phyloP scores from a whole-genome alignment of 2,329 filamentous ascomycete genomes.

The Paraphaeosphaeria minitans region DNA sequence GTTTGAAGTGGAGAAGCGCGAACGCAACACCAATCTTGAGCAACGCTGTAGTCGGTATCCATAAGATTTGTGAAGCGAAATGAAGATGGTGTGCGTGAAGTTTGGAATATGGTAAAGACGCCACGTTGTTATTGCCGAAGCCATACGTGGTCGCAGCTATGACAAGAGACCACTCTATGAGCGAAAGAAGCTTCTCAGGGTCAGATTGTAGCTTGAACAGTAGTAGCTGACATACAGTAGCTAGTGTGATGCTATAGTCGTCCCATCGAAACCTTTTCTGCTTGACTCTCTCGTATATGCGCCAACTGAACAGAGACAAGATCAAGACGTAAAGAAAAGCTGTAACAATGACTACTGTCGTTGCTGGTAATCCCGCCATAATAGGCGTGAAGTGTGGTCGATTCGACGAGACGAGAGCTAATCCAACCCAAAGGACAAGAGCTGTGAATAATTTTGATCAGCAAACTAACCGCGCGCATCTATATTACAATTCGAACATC shows the following conservation, averaged over 20 bases:
- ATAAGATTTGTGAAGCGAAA: constrained; percentile 17
- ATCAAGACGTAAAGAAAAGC: constrained; percentile 17
- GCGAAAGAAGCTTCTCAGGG: constrained; percentile 13
- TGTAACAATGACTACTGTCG: constrained; percentile 20
- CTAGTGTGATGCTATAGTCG: constrained; percentile 20
- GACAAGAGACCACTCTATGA: constrained; percentile 20
- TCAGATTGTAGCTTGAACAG: not conserved
- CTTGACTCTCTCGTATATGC: constrained; percentile 17
- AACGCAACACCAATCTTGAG: constrained; percentile 29
- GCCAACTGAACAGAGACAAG: constrained; percentile 13
- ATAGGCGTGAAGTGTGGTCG: not conserved
- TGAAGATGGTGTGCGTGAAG: constrained; percentile 16
- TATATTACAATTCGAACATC: constrained; percentile 1
- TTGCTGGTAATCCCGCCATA: constrained; percentile 9
- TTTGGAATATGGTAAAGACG: constrained; percentile 1
- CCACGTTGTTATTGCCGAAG: constrained; percentile 13
- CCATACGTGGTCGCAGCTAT: constrained; percentile 14
- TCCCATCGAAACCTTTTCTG: constrained; percentile 22
- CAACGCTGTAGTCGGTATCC: constrained; percentile 21
- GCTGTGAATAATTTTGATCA: not conserved
- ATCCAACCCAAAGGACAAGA: not conserved
- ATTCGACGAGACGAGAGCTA: not conserved
- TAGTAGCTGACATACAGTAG: constrained; percentile 14
- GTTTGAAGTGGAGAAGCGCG: constrained; percentile 31
- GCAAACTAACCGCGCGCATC: not conserved